Base-by-base conservation (phyloP, 2,329 filamentous ascomycete species). In the Aspergillus fructus region DNA sequence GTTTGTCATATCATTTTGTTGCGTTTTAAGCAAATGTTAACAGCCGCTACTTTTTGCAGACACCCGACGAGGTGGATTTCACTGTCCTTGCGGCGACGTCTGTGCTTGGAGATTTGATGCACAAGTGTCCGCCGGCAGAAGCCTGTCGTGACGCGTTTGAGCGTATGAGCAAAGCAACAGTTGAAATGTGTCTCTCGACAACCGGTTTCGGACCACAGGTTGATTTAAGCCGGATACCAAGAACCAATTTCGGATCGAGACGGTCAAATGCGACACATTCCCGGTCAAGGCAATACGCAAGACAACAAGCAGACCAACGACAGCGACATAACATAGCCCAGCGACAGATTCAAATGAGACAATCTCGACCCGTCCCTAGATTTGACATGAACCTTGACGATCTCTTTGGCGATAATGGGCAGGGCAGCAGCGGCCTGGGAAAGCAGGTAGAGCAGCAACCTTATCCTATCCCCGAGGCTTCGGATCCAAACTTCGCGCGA, bases 31-130 rank as follows among this genome's bases (percentile, higher is more conserved):
- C 13, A 27, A 4, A 21, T 45, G 8, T 5, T 34, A 68, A 49
- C 8, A 37, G 13, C 23, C 5, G 58, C 9, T 40, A 3, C 17
- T 4, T n/a, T 49, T 56, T 58, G 55, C 60, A 83, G 81, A 90
- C 89, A 7, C 89, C 96, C 78, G 93, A 97, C 68, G 93, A 97
- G 71, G 92, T 97, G n/a, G 93, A 97, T 71, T 96, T 96, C 67
- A 97, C 93, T 0, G 90, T 97, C 8, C 81, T 97, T 49, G 91
- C 93, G 8, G 93, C 93, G 21, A 97, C 91, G 49, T 97, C 93
- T 2, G 92, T 97, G 8, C 87, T 97, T 43, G 89, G 87, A 5
- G 94, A 97, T 69, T 82, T 97, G 61, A 93, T 96, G 63, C 90
- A 96, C 64, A 96, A 96, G 73, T 97, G 94, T 65, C 93, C 93